phyloP scores from a whole-genome alignment of 2,329 filamentous ascomycete species.

The Pezicula neosporulosa region DNA sequence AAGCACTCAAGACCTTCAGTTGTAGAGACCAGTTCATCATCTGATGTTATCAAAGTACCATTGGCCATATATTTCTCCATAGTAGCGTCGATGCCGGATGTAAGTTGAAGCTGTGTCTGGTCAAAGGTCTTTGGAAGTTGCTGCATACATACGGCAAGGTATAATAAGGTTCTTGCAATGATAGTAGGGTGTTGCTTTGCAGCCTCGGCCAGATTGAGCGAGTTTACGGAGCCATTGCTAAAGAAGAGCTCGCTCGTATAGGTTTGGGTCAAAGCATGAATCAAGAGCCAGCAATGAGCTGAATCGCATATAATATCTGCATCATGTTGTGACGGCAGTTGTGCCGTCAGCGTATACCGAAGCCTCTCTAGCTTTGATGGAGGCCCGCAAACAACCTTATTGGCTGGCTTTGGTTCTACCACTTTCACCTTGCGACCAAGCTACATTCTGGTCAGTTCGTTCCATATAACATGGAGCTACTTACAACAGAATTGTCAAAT shows the following conservation, averaged over 20 bases:
- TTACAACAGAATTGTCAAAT: conserved; percentile 26
- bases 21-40: conserved; percentile 41
- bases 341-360: conserved; percentile 20
- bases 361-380: conserved; percentile 22
- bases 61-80: conserved; percentile 35
- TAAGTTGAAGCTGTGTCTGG: not conserved
- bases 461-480: conserved; percentile 3
- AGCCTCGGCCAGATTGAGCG: conserved; percentile 18
- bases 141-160: conserved; percentile 24
- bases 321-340: conserved; percentile 25
- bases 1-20: conserved; percentile 50
- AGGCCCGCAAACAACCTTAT: conserved; percentile 11
- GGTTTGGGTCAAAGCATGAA: conserved; percentile 17
- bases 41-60: conserved; percentile 32
- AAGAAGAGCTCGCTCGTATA: conserved; percentile 2
- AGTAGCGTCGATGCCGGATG: not conserved
- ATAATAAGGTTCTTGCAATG: conserved; percentile 24
- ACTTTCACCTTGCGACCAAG: conserved; percentile 18
- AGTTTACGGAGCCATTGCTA: not conserved
- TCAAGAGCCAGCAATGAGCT: conserved; percentile 21
- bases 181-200: conserved; percentile 18
- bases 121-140: conserved; percentile 23
- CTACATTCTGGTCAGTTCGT: conserved; percentile 12
- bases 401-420: conserved; percentile 6
- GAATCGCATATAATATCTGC: conserved; percentile 18